Percentiles rank a stretch among this genome's conserved stretches.
Conservation (phyloP, 2,329 filamentous ascomycete genomes). For the Pseudogymnoascus sp. region DNA sequence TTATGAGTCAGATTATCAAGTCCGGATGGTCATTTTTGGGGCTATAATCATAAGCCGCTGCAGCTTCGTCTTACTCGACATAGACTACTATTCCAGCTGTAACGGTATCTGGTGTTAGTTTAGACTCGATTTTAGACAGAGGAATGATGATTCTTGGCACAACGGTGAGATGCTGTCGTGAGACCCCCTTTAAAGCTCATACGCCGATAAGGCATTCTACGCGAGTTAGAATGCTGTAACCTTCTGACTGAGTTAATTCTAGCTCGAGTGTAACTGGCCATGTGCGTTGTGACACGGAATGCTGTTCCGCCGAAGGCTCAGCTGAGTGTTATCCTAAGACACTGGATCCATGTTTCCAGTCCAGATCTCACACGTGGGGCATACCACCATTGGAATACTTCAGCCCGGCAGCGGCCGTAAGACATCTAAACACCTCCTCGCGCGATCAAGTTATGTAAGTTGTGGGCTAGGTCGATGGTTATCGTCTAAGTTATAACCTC, state of each 20-base stretch:
- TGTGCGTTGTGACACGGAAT: slow-evolving; percentile 2
- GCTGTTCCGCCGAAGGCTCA: not conserved
- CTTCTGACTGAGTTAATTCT: not conserved
- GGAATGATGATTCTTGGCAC: not conserved
- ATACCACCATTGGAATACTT: not conserved
- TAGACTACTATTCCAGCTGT: not conserved
- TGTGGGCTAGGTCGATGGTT: not conserved
- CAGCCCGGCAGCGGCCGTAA: not conserved
- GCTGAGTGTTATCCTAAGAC: slow-evolving; percentile 4
- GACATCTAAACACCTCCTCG: not conserved
- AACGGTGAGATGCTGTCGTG: not conserved
- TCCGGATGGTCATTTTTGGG: not conserved
- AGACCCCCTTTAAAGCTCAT: not conserved
- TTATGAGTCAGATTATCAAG: not conserved
- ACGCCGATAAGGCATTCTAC: not conserved
- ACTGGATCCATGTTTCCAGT: not conserved
- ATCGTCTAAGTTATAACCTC: not conserved
- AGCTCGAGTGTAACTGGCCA: not conserved
- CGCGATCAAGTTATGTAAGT: not conserved
- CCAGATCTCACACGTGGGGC: slow-evolving; percentile 1
- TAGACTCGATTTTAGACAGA: not conserved
- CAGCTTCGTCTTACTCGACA: not conserved
- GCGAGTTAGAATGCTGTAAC: not conserved
- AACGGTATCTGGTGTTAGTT: not conserved
- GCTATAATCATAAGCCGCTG: not conserved